These are phyloP conservation scores for Starmerella powellii DNA, from an alignment of 805 yeast genomes.

Conservation along the genomic window DNA sequence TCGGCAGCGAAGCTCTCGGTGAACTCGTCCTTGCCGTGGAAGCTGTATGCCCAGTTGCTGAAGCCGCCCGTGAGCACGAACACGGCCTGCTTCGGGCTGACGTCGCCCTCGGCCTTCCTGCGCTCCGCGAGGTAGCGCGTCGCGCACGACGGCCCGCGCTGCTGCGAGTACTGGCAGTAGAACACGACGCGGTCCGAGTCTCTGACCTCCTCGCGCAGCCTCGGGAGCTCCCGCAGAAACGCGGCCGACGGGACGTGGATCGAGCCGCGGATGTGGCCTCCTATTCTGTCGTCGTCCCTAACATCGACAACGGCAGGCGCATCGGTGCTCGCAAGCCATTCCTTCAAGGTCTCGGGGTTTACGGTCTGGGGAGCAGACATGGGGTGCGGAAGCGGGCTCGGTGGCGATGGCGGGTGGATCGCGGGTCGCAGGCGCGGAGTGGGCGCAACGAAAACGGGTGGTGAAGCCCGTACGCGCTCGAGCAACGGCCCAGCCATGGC, in stretches of 20 bases:
- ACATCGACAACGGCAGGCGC: conserved; percentile 56
- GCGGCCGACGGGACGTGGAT: conserved; percentile 43
- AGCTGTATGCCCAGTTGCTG: conserved; percentile 63
- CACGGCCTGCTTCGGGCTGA: conserved; percentile 34
- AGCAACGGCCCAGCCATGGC: too few relatives aligned
- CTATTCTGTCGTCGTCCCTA: conserved; percentile 68
- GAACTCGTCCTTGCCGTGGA: conserved; percentile 46
- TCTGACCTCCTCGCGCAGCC: conserved; percentile 31
- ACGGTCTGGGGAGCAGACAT: conserved; percentile 11
- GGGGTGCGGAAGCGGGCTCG: not conserved
- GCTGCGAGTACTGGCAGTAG: conserved; percentile 86
- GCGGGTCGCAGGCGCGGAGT: too few relatives aligned
- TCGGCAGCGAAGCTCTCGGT: conserved; percentile 50
- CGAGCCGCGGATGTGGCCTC: conserved; percentile 55
- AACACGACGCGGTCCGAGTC: conserved; percentile 51
- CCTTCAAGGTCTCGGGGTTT: conserved; percentile 22
- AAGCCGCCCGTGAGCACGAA: conserved; percentile 80
- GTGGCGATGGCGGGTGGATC: too few relatives aligned
- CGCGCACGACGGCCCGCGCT: conserved; percentile 82
- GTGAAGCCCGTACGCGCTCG: too few relatives aligned
- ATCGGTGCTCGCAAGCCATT: conserved; percentile 25
- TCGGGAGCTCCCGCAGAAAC: conserved; percentile 33
- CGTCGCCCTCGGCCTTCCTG: not conserved
- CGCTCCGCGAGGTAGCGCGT: conserved; percentile 24
- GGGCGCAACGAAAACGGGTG: not conserved